Evolutionary conservation across 78 protist genomes (phyloP).

Genomic region (Dictyostelium purpureum): DNA sequence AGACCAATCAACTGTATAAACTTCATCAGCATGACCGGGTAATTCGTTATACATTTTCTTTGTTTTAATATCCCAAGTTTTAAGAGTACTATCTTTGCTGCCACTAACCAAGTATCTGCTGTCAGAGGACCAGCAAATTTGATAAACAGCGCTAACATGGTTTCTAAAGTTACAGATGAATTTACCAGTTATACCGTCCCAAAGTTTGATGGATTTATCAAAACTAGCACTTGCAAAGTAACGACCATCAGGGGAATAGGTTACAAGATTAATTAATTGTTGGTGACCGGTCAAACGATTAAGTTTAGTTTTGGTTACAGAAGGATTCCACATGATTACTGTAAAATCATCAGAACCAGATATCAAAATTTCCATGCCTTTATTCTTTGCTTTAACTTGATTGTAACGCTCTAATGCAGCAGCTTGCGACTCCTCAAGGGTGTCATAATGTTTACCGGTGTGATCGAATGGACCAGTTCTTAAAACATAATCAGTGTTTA

Average conservation of each 20-base stretch:
- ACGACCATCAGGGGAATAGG: constrained; percentile 97
- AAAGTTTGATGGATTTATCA: constrained; percentile 96
- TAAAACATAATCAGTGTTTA: constrained; percentile 95
- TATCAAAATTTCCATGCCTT: constrained; percentile 86
- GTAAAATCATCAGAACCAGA: constrained; percentile 98
- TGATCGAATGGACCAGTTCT: constrained; percentile 95
- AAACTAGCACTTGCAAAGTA: constrained; percentile 96
- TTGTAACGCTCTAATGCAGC: constrained; percentile 85
- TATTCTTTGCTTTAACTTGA: constrained; percentile 40
- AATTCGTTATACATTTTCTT: constrained; percentile 90
- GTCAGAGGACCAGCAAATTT: constrained; percentile 97
- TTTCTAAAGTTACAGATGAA: constrained; percentile 92
- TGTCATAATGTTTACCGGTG: constrained; percentile 50
- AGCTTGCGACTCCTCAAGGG: constrained; percentile 66
- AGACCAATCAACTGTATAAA: constrained; percentile 98
- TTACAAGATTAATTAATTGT: constrained; percentile 84
- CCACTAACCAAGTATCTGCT: constrained; percentile 92
- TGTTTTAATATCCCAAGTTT: constrained; percentile 89
- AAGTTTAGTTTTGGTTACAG: constrained; percentile 86
- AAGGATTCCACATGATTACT: constrained; percentile 96
- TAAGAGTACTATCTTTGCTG: constrained; percentile 96
- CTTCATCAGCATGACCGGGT: constrained; percentile 99
- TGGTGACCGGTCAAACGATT: constrained; percentile 95
- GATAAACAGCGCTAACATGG: constrained; percentile 98
- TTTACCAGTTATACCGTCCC: constrained; percentile 94